Percentiles rank a stretch among this genome's conserved stretches.
Evolutionary conservation across 1,284 basidiomycete species (phyloP).

Genomic region (Pseudozyma flocculosa): DNA sequence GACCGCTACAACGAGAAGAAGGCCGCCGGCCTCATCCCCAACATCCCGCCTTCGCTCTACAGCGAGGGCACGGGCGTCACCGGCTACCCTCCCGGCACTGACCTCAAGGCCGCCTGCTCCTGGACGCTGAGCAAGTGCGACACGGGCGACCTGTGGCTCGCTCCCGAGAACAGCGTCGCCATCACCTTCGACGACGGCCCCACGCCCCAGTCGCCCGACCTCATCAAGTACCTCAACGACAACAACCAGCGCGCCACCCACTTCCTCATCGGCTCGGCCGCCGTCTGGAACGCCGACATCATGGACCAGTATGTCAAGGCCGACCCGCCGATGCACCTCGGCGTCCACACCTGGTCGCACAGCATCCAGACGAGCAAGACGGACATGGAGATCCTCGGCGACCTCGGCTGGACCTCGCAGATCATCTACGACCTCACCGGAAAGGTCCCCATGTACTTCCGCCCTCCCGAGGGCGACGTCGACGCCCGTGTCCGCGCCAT

Average conservation of each 20-base stretch:
- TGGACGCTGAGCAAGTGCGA: slow-evolving; percentile 49
- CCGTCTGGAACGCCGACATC: slow-evolving; percentile 64
- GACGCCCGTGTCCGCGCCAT: slow-evolving; percentile 53
- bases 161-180: slow-evolving; percentile 39
- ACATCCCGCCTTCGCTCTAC: slow-evolving; percentile 64
- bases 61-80: slow-evolving; percentile 28
- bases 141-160: slow-evolving; percentile 44
- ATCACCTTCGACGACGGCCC: slow-evolving; percentile 72
- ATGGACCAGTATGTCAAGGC: slow-evolving; percentile 65
- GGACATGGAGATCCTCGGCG: slow-evolving; percentile 70
- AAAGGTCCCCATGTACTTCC: slow-evolving; percentile 44
- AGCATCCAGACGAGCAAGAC: slow-evolving; percentile 71
- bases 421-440: slow-evolving; percentile 78
- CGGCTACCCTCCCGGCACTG: slow-evolving; percentile 37
- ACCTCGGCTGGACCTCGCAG: slow-evolving; percentile 80
- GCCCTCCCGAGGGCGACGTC: slow-evolving; percentile 51
- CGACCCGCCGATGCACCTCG: slow-evolving; percentile 66
- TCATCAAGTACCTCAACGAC: slow-evolving; percentile 66
- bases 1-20: slow-evolving; percentile 67
- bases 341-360: slow-evolving; percentile 60
- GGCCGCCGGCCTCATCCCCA: slow-evolving; percentile 71
- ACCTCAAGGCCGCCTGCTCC: slow-evolving; percentile 43
- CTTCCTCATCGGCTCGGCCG: slow-evolving; percentile 78
- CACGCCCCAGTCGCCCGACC: slow-evolving; percentile 57
- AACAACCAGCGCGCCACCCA: slow-evolving; percentile 69